Evolutionary conservation across 2,329 filamentous ascomycete genomes (phyloP).

Genomic region (Clonostachys rhizophaga): DNA sequence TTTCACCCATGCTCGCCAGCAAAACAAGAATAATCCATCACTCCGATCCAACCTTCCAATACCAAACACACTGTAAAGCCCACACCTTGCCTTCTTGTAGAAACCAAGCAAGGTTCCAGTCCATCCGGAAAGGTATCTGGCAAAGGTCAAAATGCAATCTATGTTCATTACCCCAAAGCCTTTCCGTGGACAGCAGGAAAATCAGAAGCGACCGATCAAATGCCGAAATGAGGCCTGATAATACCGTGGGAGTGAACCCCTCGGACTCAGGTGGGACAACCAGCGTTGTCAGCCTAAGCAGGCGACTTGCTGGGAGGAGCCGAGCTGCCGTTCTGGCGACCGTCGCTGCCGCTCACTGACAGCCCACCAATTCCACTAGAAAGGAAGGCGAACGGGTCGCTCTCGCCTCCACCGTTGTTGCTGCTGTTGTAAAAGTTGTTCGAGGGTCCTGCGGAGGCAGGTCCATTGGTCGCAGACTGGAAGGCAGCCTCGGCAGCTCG

Average conservation of each 20-base stretch:
- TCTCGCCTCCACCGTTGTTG: slow-evolving; percentile 38
- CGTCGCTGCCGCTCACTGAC: slow-evolving; percentile 58
- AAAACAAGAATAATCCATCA: background rate
- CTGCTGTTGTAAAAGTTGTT: slow-evolving; percentile 44
- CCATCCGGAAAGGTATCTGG: background rate
- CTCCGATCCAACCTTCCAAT: background rate
- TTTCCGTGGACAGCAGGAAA: background rate
- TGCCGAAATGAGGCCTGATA: no score
- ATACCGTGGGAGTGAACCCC: no score
- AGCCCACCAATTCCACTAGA: slow-evolving; percentile 69
- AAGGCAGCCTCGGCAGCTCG: slow-evolving; percentile 93
- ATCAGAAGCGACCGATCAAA: no score
- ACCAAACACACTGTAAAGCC: background rate
- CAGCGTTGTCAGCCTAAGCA: slow-evolving; percentile 32
- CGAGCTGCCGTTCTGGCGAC: slow-evolving; percentile 56
- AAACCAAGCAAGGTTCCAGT: slow-evolving; percentile 3
- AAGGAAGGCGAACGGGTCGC: slow-evolving; percentile 77
- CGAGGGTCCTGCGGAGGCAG: slow-evolving; percentile 69
- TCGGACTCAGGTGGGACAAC: background rate
- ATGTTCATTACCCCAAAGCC: slow-evolving; percentile 2
- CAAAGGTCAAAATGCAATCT: background rate
- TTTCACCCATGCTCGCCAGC: background rate
- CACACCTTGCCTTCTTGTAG: background rate
- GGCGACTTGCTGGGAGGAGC: slow-evolving; percentile 56
- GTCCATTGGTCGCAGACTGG: slow-evolving; percentile 79